Base-by-base conservation (phyloP, 495 filamentous ascomycete species). In the Podospora didyma region DNA sequence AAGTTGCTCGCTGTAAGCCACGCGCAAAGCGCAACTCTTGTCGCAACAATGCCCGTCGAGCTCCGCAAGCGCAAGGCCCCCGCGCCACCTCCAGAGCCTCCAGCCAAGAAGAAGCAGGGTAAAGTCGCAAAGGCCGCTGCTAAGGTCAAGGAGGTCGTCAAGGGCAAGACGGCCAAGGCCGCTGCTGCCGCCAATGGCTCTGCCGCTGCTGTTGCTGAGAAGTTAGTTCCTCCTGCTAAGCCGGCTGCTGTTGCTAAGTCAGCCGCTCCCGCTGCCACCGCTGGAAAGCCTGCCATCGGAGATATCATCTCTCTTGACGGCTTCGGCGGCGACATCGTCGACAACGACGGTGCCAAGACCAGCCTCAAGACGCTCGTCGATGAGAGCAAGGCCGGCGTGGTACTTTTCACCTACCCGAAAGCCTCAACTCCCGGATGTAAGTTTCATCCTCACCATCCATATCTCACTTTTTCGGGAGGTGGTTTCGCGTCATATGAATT, bases 351-450 rank as follows among this genome's bases (percentile, higher is more conserved):
- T 59, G 70, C 70, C 37, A 89, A 85, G 69, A 90, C 86, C 12
- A 92, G 82, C 1, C 75, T 98, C 50, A 82, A 87, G 72, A 77
- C 78, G 52, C 81, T 98, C 22, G 83, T 97, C 16, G 87, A 89
- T 42, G 80, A 86, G 60, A 93, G 91, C 77, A 86, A 90, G 73
- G 78, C 79, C 49, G 93, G 94, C 20, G 88, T 97, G 21, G 89
- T 96, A 16, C 70, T 98, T 28, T 97, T 98, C 70, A 96, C 91
- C 34, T 98, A 97, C 68, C 94, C 94, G 28, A 96, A 88, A 77
- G 94, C 94, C 56, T 93, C 88, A 11, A 98, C 94, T 24, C 89
- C 89, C 24, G 94, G 95, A 54, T 98, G 94, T 96, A 86, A 82
- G 90, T 82, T 53, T 49, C 28, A 35, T 56, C 6, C 0, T 41